These are phyloP conservation scores for Gentiana macrophylla DNA, from an alignment of 257 asterid genomes.

Conservation along the genomic window DNA sequence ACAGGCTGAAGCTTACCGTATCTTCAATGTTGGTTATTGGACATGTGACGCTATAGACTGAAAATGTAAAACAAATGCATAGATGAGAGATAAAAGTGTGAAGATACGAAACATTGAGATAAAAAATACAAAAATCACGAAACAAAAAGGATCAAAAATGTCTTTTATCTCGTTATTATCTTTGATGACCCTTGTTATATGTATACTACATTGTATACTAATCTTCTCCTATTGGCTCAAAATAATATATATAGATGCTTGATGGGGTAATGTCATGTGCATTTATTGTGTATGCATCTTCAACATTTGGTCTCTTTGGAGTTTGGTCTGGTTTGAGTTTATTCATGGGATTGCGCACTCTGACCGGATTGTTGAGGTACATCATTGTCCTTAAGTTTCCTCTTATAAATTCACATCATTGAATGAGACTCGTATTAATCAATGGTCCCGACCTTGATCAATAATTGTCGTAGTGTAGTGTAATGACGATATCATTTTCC, in stretches of 20 bases:
- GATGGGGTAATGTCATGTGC: constrained; percentile 26
- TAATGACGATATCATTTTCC: no score
- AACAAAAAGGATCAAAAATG: no score
- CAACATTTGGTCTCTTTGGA: constrained; percentile 25
- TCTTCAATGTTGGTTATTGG: no score
- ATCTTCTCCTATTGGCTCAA: background rate
- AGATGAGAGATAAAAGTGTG: no score
- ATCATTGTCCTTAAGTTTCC: background rate
- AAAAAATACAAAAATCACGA: no score
- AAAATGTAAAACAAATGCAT: no score
- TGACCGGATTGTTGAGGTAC: constrained; percentile 27
- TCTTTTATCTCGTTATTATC: no score
- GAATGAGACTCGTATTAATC: background rate
- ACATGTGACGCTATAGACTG: no score
- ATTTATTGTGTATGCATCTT: constrained; percentile 21
- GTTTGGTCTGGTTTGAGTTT: constrained; percentile 34
- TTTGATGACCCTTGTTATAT: background rate
- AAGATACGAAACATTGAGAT: no score
- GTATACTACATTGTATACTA: background rate
- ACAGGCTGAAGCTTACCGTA: no score
- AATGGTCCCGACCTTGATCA: background rate
- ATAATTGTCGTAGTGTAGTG: background rate
- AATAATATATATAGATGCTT: constrained; percentile 19
- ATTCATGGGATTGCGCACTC: constrained; percentile 29
- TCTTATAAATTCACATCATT: background rate